Evolutionary conservation across 2,329 filamentous ascomycete genomes (phyloP), one percentile per base, ranked within the genome.

Genomic region (Fusarium tjaetaba): DNA sequence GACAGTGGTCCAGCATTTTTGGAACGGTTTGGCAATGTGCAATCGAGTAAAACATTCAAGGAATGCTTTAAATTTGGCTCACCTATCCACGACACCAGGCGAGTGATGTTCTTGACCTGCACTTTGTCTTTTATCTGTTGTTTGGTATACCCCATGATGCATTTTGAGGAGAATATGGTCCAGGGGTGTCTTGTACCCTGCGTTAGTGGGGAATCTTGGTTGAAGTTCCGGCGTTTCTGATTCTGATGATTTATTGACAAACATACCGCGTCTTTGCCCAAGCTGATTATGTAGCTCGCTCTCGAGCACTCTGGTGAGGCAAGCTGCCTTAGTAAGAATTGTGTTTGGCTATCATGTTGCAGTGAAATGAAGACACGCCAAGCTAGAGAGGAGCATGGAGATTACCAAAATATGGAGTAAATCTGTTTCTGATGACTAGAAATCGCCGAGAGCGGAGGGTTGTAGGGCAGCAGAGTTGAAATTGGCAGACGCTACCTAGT

Each of bases 81-180:
- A 48, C 65, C 34, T 42, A n/a, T 51, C 58, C 20, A 62, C 48
- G 46, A n/a, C 68, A 48, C 61, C 43, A 61, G 72, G 51, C 68
- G 56, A 68, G 62, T 60, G 48, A 67, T 70, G 42, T 71, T 55
- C 49, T 51, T 42, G 46, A 59, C 45, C 49, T 56, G 55, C 34
- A 58, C 39, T 24, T 46, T 56, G 49, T 60, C 39, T 43, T 68
- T 51, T 71, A 51, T 72, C 68, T 74, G 61, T 62, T 76, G 32
- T 64, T 78, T 72, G 71, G 71, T 72, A 78, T 76, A 74, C 73
- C 74, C 73, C 65, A 75, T 74, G 61, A 70, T 68, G 70, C 62
- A 71, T 75, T 76, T 64, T 68, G 66, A 71, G 66, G 66, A 75
- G 63, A 72, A 68, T 66, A 69, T 67, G 52, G 53, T 68, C 46